These are phyloP conservation scores for Aspergillus tanneri DNA, from an alignment of 2,329 filamentous ascomycete genomes.

Conservation along the genomic window DNA sequence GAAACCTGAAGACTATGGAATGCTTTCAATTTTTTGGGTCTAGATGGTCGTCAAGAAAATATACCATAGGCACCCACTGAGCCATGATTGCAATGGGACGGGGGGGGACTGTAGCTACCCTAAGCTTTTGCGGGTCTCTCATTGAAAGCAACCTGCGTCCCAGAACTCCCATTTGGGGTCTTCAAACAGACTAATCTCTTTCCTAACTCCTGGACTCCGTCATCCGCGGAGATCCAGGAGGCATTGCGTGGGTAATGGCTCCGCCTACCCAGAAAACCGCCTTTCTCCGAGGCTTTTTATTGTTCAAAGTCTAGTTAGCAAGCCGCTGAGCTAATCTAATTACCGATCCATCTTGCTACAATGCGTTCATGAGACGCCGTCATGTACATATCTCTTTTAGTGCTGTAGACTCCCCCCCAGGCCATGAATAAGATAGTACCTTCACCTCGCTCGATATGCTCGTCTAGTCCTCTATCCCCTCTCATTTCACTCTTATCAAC, in stretches of 20 bases:
- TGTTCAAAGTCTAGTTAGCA: background rate
- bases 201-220: too few relatives aligned
- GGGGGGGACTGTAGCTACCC: too few relatives aligned
- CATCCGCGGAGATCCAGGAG: background rate
- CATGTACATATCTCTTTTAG: background rate
- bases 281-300: background rate
- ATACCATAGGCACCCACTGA: too few relatives aligned
- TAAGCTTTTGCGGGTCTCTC: background rate
- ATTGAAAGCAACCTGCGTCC: background rate
- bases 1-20: background rate
- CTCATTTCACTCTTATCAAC: background rate
- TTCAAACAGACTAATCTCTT: too few relatives aligned
- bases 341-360: too few relatives aligned
- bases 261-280: background rate
- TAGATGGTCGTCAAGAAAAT: background rate
- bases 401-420: background rate
- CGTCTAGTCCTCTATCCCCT: background rate
- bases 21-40: background rate
- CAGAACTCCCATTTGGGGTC: background rate
- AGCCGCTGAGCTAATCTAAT: background rate
- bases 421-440: too few relatives aligned
- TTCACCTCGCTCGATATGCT: slow-evolving; percentile 1
- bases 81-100: too few relatives aligned
- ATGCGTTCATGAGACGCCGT: background rate
- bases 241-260: background rate